phyloP scores from a whole-genome alignment of 192 early-diverging fungal genomes.

The Chytriomyces hyalinus region DNA sequence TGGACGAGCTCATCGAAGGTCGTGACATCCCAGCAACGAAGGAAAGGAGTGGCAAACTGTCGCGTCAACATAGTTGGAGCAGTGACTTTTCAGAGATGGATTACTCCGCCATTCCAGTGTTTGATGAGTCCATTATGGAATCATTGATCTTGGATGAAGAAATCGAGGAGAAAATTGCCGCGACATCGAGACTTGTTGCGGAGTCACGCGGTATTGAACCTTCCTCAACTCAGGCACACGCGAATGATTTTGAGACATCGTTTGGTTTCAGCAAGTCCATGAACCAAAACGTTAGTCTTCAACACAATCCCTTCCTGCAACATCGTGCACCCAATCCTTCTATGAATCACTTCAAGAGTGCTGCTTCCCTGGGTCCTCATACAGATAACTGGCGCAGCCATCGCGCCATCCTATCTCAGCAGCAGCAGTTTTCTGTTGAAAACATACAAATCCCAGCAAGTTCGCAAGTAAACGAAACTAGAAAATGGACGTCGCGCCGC shows the following conservation, averaged over 20 bases:
- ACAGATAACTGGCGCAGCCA: not conserved
- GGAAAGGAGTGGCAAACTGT: not conserved
- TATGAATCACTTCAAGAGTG: not conserved
- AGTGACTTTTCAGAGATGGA: slow-evolving; percentile 28
- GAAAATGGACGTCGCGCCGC: slow-evolving; percentile 1
- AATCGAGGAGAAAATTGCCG: not conserved
- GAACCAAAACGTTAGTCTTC: not conserved
- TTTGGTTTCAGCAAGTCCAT: not conserved
- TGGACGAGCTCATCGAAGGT: not conserved
- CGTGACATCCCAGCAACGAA: not conserved
- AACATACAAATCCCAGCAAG: not conserved
- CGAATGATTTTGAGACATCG: not conserved
- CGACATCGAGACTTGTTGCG: not conserved
- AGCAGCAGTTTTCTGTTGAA: not conserved
- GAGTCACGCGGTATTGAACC: not conserved
- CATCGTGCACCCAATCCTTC: not conserved
- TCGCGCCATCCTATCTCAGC: not conserved
- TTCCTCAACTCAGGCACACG: not conserved
- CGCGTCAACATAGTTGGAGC: slow-evolving; percentile 8
- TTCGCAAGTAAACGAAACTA: not conserved
- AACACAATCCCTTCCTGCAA: not conserved
- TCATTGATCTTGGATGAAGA: not conserved
- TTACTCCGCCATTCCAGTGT: slow-evolving; percentile 19
- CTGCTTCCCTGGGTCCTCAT: not conserved
- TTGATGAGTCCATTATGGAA: slow-evolving; percentile 11